A percentile compares a stretch with the other conserved stretches of the same genome.
Evolutionary conservation across 371 early-diverging fungal species (phyloP).

Genomic region (Sporodiniella umbellata): DNA sequence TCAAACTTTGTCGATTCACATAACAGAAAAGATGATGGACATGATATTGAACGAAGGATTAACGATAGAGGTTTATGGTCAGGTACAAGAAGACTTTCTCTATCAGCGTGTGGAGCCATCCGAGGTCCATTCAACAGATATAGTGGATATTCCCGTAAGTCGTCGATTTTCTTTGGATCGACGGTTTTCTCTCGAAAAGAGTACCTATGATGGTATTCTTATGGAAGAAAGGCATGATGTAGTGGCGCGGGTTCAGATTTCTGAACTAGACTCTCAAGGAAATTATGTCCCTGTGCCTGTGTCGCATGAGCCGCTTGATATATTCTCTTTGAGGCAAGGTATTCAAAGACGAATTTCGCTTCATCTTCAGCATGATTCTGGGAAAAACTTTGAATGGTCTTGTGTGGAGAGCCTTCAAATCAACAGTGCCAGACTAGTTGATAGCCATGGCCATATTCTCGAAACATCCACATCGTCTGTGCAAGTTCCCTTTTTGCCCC

Average conservation of each 20-base stretch:
- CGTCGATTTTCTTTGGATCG: conserved; percentile 4
- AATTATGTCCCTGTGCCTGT: conserved; percentile 63
- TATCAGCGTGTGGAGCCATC: conserved; percentile 1
- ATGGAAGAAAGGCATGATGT: conserved; percentile 62
- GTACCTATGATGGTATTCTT: conserved; percentile 30
- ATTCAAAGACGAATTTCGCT: conserved; percentile 70
- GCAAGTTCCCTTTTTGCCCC: conserved; percentile 41
- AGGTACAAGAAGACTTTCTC: conserved; percentile 36
- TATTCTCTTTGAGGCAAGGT: conserved; percentile 74
- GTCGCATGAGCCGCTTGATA: conserved; percentile 28
- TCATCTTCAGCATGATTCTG: conserved; percentile 63
- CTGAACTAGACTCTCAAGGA: conserved; percentile 61
- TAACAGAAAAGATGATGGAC: conserved; percentile 47
- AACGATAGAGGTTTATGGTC: conserved; percentile 62
- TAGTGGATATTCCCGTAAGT: conserved; percentile 1
- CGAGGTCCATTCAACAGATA: neutral
- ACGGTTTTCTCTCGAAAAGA: conserved; percentile 11
- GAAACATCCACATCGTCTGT: conserved; percentile 40
- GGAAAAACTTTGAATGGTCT: conserved; percentile 59
- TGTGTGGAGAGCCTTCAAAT: conserved; percentile 38
- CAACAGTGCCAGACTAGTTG: conserved; percentile 64
- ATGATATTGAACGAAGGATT: conserved; percentile 39
- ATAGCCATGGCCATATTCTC: conserved; percentile 56
- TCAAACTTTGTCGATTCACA: conserved; percentile 54
- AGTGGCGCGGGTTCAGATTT: conserved; percentile 59